phyloP scores from a whole-genome alignment of 768 basidiomycete species.

The Lactarius hengduanensis region DNA sequence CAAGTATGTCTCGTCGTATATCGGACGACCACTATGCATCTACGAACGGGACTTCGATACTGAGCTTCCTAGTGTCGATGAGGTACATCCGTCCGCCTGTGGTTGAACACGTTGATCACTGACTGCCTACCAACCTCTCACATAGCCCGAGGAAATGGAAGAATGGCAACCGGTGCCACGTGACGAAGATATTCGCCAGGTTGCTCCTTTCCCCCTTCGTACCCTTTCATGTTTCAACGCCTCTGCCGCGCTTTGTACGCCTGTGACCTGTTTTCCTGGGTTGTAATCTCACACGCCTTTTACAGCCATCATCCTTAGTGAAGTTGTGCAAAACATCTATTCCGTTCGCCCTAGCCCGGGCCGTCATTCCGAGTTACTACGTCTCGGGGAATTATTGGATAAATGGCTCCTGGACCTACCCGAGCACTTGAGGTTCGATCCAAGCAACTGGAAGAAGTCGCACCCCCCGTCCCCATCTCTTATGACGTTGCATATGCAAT shows the following conservation, averaged over 20 bases:
- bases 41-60: conserved; percentile 78
- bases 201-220: conserved; percentile 42
- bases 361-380: conserved; percentile 56
- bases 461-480: conserved; percentile 58
- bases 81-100: conserved; percentile 41
- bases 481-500: conserved; percentile 79
- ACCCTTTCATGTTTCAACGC: conserved; percentile 77
- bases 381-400: conserved; percentile 61
- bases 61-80: conserved; percentile 55
- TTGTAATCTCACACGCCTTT: conserved; percentile 17
- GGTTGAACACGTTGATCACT: conserved; percentile 1
- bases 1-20: conserved; percentile 76
- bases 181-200: conserved; percentile 34
- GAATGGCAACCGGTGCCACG: conserved; percentile 46
- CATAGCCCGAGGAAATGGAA: conserved; percentile 65
- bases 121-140: background rate
- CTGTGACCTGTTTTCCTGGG: conserved; percentile 11
- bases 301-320: conserved; percentile 67
- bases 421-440: conserved; percentile 63
- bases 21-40: conserved; percentile 74
- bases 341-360: conserved; percentile 55
- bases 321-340: conserved; percentile 70
- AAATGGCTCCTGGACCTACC: conserved; percentile 76
- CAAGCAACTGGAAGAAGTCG: conserved; percentile 39
- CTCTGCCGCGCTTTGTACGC: conserved; percentile 67